Conservation (phyloP, 2,329 filamentous ascomycete genomes). For the Ceratocystis cacaofunesta region DNA sequence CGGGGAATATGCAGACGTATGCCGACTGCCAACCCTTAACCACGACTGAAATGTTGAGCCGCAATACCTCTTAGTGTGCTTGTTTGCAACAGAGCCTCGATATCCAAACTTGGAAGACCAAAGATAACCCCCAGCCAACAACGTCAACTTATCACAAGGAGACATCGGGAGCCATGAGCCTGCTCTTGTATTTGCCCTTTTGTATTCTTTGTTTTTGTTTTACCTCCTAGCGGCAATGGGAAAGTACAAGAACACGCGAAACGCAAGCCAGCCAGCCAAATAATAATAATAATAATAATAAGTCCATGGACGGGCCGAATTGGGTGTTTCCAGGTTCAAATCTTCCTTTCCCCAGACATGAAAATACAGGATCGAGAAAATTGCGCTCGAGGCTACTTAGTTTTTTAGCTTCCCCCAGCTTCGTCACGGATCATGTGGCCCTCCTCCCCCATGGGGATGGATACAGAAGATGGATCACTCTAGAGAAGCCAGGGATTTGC, state of each 20-base stretch:
- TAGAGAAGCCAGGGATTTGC: too few species aligned
- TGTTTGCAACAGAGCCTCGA: neutral
- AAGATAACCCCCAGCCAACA: neutral
- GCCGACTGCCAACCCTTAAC: neutral
- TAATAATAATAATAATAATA: too few species aligned
- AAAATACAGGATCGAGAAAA: neutral
- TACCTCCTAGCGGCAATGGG: neutral
- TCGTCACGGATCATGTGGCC: neutral
- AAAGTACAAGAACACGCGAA: neutral
- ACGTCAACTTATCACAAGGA: too few species aligned
- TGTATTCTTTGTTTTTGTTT: neutral
- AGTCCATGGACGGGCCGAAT: slow-evolving; percentile 7
- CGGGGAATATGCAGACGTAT: neutral
- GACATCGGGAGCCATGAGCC: too few species aligned
- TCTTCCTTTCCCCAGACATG: neutral
- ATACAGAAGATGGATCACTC: neutral
- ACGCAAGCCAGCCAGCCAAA: neutral
- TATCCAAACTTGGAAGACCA: neutral
- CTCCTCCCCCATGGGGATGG: neutral
- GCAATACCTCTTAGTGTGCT: neutral
- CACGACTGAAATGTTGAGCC: neutral
- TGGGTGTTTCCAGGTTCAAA: too few species aligned
- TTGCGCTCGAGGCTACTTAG: neutral
- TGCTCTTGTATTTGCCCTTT: neutral
- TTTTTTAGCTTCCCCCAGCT: neutral